A percentile compares a stretch with the other conserved stretches of the same genome.
phyloP scores from a whole-genome alignment of 495 filamentous ascomycete species.

The Melanomma pulvis-pyrius region DNA sequence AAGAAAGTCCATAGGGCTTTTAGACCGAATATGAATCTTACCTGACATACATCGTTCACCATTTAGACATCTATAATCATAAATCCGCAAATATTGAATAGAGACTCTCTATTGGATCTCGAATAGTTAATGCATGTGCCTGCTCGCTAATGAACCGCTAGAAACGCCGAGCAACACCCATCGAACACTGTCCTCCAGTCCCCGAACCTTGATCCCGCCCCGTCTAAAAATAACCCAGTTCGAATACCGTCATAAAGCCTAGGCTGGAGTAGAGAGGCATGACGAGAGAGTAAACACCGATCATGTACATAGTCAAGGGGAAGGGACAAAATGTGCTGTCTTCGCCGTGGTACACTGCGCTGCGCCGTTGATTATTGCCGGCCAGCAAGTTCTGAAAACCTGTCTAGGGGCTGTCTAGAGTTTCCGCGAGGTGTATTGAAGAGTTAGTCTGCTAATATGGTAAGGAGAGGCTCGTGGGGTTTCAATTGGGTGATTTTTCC shows the following conservation, averaged over 20 bases:
- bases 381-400: too few relatives aligned
- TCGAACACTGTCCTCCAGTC: not conserved
- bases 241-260: not conserved
- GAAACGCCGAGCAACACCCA: not conserved
- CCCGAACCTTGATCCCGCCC: not conserved
- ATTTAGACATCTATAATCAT: too few relatives aligned
- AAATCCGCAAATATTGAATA: too few relatives aligned
- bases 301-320: not conserved
- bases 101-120: too few relatives aligned
- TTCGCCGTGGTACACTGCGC: not conserved
- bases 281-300: not conserved
- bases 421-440: too few relatives aligned
- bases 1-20: too few relatives aligned
- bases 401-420: too few relatives aligned
- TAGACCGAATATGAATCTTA: too few relatives aligned
- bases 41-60: too few relatives aligned
- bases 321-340: not conserved
- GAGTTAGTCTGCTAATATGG: too few relatives aligned
- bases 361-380: not conserved
- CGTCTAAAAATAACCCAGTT: not conserved
- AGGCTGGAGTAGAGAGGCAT: not conserved
- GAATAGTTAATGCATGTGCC: slow-evolving; percentile 1
- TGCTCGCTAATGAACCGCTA: not conserved
- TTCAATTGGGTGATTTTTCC: not conserved
- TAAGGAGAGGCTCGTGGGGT: too few relatives aligned